Evolutionary conservation across 768 basidiomycete species (phyloP), one percentile per base, ranked within the genome.

Genomic region (Sutorius australiensis): DNA sequence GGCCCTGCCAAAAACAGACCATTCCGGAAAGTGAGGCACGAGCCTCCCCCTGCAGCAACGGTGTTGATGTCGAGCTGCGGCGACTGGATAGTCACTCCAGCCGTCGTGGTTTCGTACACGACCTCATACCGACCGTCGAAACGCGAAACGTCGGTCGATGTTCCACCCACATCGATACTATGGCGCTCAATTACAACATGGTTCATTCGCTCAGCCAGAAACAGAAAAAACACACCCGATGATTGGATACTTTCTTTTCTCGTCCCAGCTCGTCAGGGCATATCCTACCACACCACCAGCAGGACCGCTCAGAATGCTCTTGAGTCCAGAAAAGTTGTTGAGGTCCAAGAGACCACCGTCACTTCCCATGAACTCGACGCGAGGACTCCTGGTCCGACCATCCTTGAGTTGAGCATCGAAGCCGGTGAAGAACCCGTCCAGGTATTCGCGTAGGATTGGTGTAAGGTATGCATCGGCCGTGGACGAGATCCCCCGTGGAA

Each of bases 201-300:
- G 11, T 27, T 36, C 28, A 17, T 4, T 33, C 49, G 38, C 12
- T 12, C 10, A 16, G 11, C 5, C 12, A 12, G 16, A 34, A 19
- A 30, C 9, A 3, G 24, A 33, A 42, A 34, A 51, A 21, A 76
- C 84, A 14, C 64, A 89, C 87, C 92, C 92, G 53, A 97, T 95
- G 58, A 95, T 81, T 0, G 94, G 89, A 32, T 78, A 73, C 61
- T 80, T 84, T 59, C 75, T 67, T 57, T 83, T 72, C 45, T 78
- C 79, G 58, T 93, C 92, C 89, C 92, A 97, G 61, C 91, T 93
- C n/a, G 74, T 73, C 59, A 93, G 73, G 0, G 94, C 92, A 62
- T 92, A 95, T 0, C 95, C 95, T 0, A 98, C 95, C 6, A 98
- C 95, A 3, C 95, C 95, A 3, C 95, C 95, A 0, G 95, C 95